phyloP scores from a whole-genome alignment of 805 yeast genomes.

The Metschnikowia chrysomelidarum region DNA sequence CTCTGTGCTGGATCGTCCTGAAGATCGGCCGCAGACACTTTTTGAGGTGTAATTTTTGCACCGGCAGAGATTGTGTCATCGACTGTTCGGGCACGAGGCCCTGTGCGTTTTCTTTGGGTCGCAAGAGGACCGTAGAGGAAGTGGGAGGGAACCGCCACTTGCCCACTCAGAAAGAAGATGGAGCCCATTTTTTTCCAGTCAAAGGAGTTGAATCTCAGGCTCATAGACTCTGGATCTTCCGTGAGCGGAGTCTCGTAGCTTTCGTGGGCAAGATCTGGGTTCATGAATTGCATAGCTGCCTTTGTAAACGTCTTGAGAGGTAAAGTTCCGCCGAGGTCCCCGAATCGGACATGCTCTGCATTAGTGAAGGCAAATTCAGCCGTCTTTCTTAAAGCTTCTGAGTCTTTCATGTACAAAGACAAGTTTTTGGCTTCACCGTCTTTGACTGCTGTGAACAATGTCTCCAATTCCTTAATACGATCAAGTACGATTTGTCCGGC shows the following conservation, averaged over 20 bases:
- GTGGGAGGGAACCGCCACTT: conserved; percentile 49
- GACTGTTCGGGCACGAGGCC: conserved; percentile 29
- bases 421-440: conserved; percentile 34
- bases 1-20: conserved; percentile 51
- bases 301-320: conserved; percentile 46
- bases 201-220: conserved; percentile 38
- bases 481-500: conserved; percentile 50
- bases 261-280: conserved; percentile 15
- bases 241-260: background rate
- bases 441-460: conserved; percentile 43
- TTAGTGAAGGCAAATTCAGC: conserved; percentile 64
- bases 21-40: conserved; percentile 51
- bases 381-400: conserved; percentile 59
- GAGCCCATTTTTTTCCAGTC: conserved; percentile 64
- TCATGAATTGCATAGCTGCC: conserved; percentile 34
- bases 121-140: conserved; percentile 72
- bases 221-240: conserved; percentile 3
- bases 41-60: conserved; percentile 43
- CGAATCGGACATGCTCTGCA: conserved; percentile 58
- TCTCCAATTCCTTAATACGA: conserved; percentile 46
- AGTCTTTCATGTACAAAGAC: conserved; percentile 47
- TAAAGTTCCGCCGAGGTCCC: conserved; percentile 51
- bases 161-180: conserved; percentile 45
- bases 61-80: conserved; percentile 42
- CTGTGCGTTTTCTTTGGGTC: conserved; percentile 51